Conservation (phyloP, 305 asterid genomes). For the Fraxinus greggii region DNA sequence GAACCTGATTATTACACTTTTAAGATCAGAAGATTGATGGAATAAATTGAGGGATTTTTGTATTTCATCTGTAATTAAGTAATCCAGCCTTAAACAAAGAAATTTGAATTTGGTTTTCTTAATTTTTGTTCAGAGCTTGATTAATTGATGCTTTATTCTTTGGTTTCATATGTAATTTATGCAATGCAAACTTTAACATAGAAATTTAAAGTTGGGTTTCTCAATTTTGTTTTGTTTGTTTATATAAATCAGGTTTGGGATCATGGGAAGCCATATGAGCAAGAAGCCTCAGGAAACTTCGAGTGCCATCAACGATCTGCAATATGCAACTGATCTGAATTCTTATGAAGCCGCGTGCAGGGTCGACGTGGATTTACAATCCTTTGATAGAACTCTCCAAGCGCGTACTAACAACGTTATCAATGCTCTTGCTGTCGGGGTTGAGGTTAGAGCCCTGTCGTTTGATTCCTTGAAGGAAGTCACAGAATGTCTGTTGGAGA, state of each 20-base stretch:
- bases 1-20: background rate
- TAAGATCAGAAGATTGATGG: background rate
- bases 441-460: constrained; percentile 41
- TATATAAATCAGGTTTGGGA: background rate
- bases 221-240: constrained; percentile 1
- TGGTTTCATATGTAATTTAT: background rate
- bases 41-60: background rate
- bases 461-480: constrained; percentile 45
- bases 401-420: constrained; percentile 40
- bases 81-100: background rate
- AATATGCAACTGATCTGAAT: constrained; percentile 30
- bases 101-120: background rate
- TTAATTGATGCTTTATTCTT: background rate
- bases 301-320: constrained; percentile 26
- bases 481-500: constrained; percentile 37
- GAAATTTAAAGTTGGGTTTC: constrained; percentile 15
- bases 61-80: background rate
- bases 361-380: constrained; percentile 31
- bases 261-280: constrained; percentile 48
- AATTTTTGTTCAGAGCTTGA: background rate
- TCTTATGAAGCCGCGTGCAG: constrained; percentile 46
- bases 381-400: constrained; percentile 42
- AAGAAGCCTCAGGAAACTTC: constrained; percentile 31
- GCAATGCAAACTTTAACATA: background rate
- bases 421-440: constrained; percentile 36